Percentiles rank a stretch among this genome's conserved stretches.
These are phyloP conservation scores for Coelastrella sp. DNA, from an alignment of 139 green algal genomes.

Conservation along the genomic window DNA sequence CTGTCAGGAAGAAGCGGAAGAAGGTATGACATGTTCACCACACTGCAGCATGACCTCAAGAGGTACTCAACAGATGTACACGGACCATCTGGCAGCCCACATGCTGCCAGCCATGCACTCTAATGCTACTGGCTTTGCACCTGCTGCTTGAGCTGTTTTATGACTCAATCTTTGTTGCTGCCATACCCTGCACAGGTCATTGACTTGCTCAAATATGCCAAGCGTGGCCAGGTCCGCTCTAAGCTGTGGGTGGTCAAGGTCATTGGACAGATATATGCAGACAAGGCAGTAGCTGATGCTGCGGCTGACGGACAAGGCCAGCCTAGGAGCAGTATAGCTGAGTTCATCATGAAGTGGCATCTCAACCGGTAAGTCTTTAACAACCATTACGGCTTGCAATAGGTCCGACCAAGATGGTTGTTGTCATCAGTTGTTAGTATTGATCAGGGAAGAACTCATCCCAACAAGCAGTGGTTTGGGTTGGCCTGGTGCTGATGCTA, in stretches of 20 bases:
- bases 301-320: constrained; percentile 4
- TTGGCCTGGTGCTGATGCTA: no score
- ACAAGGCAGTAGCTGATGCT: constrained; percentile 46
- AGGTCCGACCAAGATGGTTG: no score
- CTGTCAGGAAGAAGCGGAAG: neutral
- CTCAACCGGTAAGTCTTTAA: constrained; percentile 8
- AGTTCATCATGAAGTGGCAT: constrained; percentile 19
- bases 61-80: no score
- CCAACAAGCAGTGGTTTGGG: no score
- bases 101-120: neutral
- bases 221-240: neutral
- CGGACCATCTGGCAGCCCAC: neutral
- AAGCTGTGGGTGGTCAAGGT: constrained; percentile 44
- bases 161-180: no score
- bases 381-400: no score
- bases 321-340: neutral
- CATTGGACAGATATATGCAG: constrained; percentile 14
- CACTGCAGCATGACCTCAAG: neutral
- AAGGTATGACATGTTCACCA: neutral
- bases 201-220: constrained; percentile 5
- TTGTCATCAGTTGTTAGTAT: no score
- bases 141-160: neutral
- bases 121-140: neutral
- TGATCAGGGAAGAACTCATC: no score
- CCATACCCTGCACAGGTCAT: neutral